Conservation (phyloP, 768 basidiomycete genomes). For the Mycena indigotica region DNA sequence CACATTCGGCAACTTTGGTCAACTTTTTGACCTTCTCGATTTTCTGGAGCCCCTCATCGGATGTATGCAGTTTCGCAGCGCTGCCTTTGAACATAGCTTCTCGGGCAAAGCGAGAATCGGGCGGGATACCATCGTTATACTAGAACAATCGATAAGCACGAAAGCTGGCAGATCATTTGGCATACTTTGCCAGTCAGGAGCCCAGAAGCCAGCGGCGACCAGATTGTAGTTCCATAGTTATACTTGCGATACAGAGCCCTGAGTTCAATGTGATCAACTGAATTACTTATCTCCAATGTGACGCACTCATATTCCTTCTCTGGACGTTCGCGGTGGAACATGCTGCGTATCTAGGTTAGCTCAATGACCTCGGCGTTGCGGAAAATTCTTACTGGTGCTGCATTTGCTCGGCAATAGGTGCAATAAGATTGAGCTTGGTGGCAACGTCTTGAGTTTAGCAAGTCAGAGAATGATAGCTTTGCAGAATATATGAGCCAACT, state of each 20-base stretch:
- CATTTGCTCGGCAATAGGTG: conserved; percentile 78
- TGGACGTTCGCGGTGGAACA: conserved; percentile 80
- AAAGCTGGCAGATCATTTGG: background rate
- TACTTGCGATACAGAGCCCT: conserved; percentile 73
- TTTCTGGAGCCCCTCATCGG: conserved; percentile 65
- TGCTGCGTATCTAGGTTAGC: conserved; percentile 40
- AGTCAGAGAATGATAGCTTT: background rate
- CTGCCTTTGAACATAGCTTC: conserved; percentile 58
- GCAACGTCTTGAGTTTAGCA: conserved; percentile 57
- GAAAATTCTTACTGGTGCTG: conserved; percentile 56
- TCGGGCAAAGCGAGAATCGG: conserved; percentile 68
- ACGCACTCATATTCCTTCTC: conserved; percentile 76
- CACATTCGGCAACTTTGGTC: conserved; percentile 64
- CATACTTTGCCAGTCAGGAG: conserved; percentile 60
- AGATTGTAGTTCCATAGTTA: conserved; percentile 71
- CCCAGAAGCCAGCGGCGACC: conserved; percentile 72
- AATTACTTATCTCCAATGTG: background rate
- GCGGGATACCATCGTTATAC: conserved; percentile 79
- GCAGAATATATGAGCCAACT: no score
- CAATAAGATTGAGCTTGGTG: conserved; percentile 61
- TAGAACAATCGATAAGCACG: conserved; percentile 24
- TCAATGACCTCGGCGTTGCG: background rate
- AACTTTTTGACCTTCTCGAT: conserved; percentile 71
- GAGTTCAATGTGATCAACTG: background rate
- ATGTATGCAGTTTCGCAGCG: conserved; percentile 50